Percentiles rank a stretch among this genome's conserved stretches.
Evolutionary conservation across 2,329 filamentous ascomycete species (phyloP).

Genomic region (Huntiella omanensis): DNA sequence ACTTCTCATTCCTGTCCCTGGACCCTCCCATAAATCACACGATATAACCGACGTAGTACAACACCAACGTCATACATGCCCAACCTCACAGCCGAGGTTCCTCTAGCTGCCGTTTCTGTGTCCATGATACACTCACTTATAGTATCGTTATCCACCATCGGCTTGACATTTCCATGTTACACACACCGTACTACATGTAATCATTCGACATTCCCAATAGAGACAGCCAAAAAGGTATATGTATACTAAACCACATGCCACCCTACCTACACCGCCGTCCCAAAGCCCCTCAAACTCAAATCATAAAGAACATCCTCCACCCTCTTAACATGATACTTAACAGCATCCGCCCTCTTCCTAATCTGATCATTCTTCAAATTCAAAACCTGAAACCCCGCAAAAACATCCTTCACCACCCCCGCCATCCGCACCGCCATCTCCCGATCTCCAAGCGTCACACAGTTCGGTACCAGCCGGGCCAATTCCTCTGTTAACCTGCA

Average conservation of each 20-base stretch:
- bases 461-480: slow-evolving; percentile 77
- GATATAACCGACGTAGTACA: too few relatives aligned
- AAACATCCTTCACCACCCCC: slow-evolving; percentile 83
- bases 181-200: too few relatives aligned
- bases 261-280: neutral
- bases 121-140: too few relatives aligned
- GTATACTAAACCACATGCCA: neutral
- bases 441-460: slow-evolving; percentile 81
- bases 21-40: too few relatives aligned
- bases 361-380: slow-evolving; percentile 94
- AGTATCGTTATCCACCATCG: too few relatives aligned
- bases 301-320: slow-evolving; percentile 98
- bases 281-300: slow-evolving; percentile 46
- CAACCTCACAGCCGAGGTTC: too few relatives aligned
- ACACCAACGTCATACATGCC: too few relatives aligned
- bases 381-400: slow-evolving; percentile 88
- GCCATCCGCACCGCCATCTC: slow-evolving; percentile 71
- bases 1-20: too few relatives aligned
- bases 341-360: slow-evolving; percentile 70
- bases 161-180: too few relatives aligned
- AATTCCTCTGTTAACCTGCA: slow-evolving; percentile 82
- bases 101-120: too few relatives aligned
- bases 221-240: too few relatives aligned
- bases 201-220: too few relatives aligned
- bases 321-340: slow-evolving; percentile 97